Percentiles rank a stretch among this genome's conserved stretches.
phyloP scores from a whole-genome alignment of 2,329 filamentous ascomycete species.

The Ceratocystis colombiana region DNA sequence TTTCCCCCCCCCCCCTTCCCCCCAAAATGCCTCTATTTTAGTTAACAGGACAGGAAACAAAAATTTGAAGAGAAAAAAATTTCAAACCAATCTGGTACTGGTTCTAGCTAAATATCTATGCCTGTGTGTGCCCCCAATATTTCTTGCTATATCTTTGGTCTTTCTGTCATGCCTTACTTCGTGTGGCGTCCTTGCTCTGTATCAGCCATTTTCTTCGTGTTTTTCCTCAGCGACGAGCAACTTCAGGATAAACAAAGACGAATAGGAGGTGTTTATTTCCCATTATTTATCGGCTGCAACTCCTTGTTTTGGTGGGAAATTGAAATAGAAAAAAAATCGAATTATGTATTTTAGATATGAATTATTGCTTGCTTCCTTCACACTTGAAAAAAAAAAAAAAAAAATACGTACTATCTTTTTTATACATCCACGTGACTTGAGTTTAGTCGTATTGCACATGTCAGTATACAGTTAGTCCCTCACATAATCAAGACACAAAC shows the following conservation, averaged over 20 bases:
- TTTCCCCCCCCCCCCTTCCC: no score
- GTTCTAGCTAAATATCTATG: neutral
- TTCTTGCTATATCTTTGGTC: neutral
- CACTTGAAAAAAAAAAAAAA: no score
- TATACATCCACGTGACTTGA: neutral
- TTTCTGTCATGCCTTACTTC: constrained; percentile 1
- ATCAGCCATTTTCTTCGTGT: neutral
- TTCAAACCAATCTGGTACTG: constrained; percentile 22
- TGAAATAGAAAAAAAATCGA: constrained; percentile 7
- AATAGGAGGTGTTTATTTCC: no score
- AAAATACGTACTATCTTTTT: neutral
- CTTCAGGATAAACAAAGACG: neutral
- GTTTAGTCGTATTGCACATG: neutral
- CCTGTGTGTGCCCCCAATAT: neutral
- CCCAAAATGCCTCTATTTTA: constrained; percentile 16
- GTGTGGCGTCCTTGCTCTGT: neutral
- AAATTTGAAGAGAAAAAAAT: constrained; percentile 26
- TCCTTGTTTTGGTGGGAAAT: no score
- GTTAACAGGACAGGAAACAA: constrained; percentile 24
- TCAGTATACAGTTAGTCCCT: no score
- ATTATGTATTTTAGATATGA: neutral
- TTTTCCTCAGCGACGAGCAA: neutral
- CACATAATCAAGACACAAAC: neutral
- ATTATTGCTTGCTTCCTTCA: no score
- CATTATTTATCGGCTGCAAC: no score